These are phyloP conservation scores for Tremellales sp. DNA, from an alignment of 1,284 basidiomycete genomes.

Conservation along the genomic window DNA sequence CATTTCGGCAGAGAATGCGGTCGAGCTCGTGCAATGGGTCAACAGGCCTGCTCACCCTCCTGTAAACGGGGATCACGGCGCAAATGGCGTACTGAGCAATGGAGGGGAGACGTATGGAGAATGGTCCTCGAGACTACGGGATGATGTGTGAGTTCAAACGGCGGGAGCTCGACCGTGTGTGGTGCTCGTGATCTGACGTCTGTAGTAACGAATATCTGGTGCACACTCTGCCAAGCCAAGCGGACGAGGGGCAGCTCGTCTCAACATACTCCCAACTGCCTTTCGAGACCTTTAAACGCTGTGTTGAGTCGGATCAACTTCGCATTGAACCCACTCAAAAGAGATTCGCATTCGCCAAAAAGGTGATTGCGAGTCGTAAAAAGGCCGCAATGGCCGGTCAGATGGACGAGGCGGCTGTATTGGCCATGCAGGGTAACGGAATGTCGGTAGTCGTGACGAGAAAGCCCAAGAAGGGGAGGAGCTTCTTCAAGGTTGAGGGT, in stretches of 20 bases:
- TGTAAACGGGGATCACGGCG: neutral
- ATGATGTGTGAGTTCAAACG: slow-evolving; percentile 32
- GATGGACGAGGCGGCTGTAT: slow-evolving; percentile 68
- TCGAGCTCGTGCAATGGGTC: slow-evolving; percentile 69
- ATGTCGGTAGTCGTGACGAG: slow-evolving; percentile 78
- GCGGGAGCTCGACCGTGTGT: neutral
- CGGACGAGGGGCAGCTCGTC: slow-evolving; percentile 24
- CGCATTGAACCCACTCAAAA: slow-evolving; percentile 62
- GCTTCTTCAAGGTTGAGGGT: slow-evolving; percentile 80
- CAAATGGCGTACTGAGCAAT: neutral
- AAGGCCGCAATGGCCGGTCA: slow-evolving; percentile 54
- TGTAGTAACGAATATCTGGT: slow-evolving; percentile 59
- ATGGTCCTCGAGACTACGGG: slow-evolving; percentile 29
- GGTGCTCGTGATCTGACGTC: neutral
- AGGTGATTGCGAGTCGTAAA: slow-evolving; percentile 74
- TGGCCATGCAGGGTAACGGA: slow-evolving; percentile 69
- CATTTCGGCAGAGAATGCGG: slow-evolving; percentile 66
- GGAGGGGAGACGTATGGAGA: slow-evolving; percentile 29
- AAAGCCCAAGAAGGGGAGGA: slow-evolving; percentile 64
- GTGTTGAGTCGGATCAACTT: slow-evolving; percentile 37
- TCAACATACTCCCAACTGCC: slow-evolving; percentile 46
- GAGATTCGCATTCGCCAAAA: slow-evolving; percentile 83
- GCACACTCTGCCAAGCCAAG: slow-evolving; percentile 57
- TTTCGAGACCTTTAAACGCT: slow-evolving; percentile 44
- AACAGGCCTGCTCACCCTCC: neutral